phyloP scores from a whole-genome alignment of 208 protist species.

The Crithidia brevicula region DNA sequence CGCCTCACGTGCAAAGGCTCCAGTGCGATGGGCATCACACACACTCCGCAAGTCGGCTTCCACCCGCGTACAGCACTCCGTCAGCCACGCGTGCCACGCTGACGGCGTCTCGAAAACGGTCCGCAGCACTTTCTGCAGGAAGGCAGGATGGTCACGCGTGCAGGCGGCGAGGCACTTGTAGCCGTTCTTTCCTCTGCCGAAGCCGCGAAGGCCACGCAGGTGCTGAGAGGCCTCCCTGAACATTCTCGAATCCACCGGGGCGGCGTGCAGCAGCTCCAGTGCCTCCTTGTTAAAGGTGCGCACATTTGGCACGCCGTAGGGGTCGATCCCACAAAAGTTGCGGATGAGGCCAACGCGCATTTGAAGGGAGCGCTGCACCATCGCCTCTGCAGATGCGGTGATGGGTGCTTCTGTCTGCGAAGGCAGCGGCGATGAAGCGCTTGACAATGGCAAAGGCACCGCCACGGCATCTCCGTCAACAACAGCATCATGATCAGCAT shows the following conservation, averaged over 20 bases:
- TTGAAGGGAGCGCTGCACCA: conserved; percentile 33
- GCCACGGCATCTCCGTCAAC: too few species aligned
- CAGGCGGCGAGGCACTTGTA: conserved; percentile 53
- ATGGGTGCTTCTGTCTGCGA: too few species aligned
- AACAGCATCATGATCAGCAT: too few species aligned
- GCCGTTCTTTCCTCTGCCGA: conserved; percentile 51
- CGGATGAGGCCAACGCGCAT: conserved; percentile 29
- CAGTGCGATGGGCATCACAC: conserved; percentile 23
- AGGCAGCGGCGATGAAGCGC: too few species aligned
- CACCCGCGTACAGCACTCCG: conserved; percentile 31
- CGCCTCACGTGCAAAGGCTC: neutral
- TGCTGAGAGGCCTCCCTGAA: conserved; percentile 38
- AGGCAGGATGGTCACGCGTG: conserved; percentile 41
- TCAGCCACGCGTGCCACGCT: conserved; percentile 56
- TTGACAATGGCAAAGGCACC: too few species aligned
- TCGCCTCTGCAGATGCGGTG: conserved; percentile 23
- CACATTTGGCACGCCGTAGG: conserved; percentile 74
- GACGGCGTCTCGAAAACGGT: conserved; percentile 39
- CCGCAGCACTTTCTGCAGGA: conserved; percentile 57
- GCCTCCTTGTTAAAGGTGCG: conserved; percentile 26
- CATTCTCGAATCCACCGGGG: conserved; percentile 39
- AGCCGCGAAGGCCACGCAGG: conserved; percentile 38
- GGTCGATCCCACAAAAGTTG: conserved; percentile 53
- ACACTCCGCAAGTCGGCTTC: conserved; percentile 43
- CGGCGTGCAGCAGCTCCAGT: conserved; percentile 46